Evolutionary conservation across 768 basidiomycete species (phyloP).

Genomic region (Lactarius pseudohatsudake): DNA sequence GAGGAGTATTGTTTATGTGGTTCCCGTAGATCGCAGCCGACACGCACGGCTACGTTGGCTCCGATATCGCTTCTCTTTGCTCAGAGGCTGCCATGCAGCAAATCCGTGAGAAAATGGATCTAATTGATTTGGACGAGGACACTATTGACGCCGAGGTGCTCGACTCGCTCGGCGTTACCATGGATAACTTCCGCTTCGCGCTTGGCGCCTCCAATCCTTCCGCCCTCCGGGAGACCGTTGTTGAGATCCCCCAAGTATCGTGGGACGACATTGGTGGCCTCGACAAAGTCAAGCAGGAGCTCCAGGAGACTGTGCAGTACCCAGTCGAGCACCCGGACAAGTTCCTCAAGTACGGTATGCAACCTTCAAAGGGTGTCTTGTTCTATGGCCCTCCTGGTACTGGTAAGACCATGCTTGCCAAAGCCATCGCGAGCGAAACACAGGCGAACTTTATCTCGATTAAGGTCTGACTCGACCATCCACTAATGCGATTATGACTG

Average conservation of each 20-base stretch:
- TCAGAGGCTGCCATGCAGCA: conserved; percentile 99
- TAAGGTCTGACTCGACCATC: conserved; percentile 56
- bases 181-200: conserved; percentile 99
- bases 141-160: conserved; percentile 99
- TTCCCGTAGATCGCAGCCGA: conserved; percentile 86
- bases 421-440: conserved; percentile 99
- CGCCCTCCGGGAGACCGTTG: conserved; percentile 97
- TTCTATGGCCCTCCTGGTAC: conserved; percentile 99
- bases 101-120: conserved; percentile 99
- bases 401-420: conserved; percentile 98
- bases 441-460: conserved; percentile 99
- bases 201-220: conserved; percentile 97
- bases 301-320: conserved; percentile 99
- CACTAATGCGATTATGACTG: conserved; percentile 20
- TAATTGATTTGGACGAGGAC: conserved; percentile 94
- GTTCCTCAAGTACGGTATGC: conserved; percentile 99
- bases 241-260: conserved; percentile 97
- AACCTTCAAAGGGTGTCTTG: conserved; percentile 97
- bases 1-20: conserved; percentile 20
- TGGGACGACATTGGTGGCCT: conserved; percentile 99
- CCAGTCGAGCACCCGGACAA: conserved; percentile 99
- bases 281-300: conserved; percentile 98
- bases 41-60: conserved; percentile 99
- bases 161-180: conserved; percentile 97
- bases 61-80: conserved; percentile 95